Evolutionary conservation across 345 rosid species (phyloP).

Genomic region (Lepidium aucheri): DNA sequence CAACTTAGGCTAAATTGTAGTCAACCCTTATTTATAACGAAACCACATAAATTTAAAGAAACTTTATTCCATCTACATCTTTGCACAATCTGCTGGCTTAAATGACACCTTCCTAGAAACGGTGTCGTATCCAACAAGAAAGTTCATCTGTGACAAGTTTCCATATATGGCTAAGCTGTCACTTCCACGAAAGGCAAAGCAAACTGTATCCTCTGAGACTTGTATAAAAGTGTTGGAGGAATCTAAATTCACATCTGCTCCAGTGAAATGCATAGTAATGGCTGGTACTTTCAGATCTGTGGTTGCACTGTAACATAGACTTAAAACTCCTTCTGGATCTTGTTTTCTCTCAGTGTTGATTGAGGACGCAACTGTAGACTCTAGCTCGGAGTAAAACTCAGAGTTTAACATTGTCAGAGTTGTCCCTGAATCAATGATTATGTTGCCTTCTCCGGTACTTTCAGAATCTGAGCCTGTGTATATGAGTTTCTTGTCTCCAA

Average conservation of each 20-base stretch:
- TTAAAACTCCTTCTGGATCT: neutral
- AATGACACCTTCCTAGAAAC: slow-evolving; percentile 32
- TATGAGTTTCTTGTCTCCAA: neutral
- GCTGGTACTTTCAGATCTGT: slow-evolving; percentile 14
- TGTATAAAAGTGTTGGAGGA: slow-evolving; percentile 29
- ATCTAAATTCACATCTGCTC: slow-evolving; percentile 31
- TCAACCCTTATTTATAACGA: too few species aligned
- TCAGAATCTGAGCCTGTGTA: neutral
- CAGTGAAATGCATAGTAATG: slow-evolving; percentile 29
- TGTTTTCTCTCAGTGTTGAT: slow-evolving; percentile 2
- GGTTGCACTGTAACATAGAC: slow-evolving; percentile 28
- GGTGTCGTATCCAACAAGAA: slow-evolving; percentile 43
- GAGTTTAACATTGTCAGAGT: slow-evolving; percentile 35
- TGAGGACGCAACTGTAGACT: slow-evolving; percentile 4
- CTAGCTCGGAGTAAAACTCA: slow-evolving; percentile 12
- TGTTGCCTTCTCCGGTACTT: slow-evolving; percentile 28
- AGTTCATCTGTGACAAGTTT: slow-evolving; percentile 40
- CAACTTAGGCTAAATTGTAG: too few species aligned
- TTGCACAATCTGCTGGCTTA: slow-evolving; percentile 39
- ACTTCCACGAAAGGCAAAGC: slow-evolving; percentile 26
- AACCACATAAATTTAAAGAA: too few species aligned
- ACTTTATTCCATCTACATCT: neutral
- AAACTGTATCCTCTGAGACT: slow-evolving; percentile 15
- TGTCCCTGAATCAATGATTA: slow-evolving; percentile 51
- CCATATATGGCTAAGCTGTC: slow-evolving; percentile 25